Evolutionary conservation across 129 eudicot species (phyloP).

Genomic region (Deinandra increscens): DNA sequence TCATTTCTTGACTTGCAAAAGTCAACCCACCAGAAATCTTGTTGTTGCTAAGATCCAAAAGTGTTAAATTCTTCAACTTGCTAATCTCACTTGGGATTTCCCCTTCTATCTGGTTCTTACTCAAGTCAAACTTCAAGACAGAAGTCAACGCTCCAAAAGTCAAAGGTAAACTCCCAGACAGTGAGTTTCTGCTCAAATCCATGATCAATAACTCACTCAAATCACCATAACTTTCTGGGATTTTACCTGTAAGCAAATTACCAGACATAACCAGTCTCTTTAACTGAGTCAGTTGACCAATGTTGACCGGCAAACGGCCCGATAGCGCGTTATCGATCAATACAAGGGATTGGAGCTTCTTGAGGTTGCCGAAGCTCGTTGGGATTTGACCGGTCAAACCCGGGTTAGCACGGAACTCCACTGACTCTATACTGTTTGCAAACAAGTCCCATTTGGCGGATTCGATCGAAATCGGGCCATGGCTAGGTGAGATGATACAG

Average conservation of each 20-base stretch:
- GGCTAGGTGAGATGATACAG: slow-evolving; percentile 50
- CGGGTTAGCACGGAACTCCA: slow-evolving; percentile 68
- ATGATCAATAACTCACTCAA: slow-evolving; percentile 58
- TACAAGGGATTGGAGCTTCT: slow-evolving; percentile 68
- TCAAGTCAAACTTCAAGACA: slow-evolving; percentile 74
- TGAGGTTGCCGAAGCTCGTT: slow-evolving; percentile 51
- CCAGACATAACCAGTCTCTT: slow-evolving; percentile 61
- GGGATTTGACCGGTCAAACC: slow-evolving; percentile 65
- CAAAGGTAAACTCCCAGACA: slow-evolving; percentile 57
- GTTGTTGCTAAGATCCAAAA: slow-evolving; percentile 73
- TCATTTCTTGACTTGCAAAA: slow-evolving; percentile 53
- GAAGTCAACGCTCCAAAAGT: slow-evolving; percentile 65
- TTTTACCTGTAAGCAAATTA: slow-evolving; percentile 46
- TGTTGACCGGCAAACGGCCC: slow-evolving; percentile 46
- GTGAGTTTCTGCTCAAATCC: slow-evolving; percentile 66
- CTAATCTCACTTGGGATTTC: slow-evolving; percentile 51
- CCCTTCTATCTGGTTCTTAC: slow-evolving; percentile 57
- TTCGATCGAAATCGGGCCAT: slow-evolving; percentile 41
- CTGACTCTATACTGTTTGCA: slow-evolving; percentile 46
- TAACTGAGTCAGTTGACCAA: slow-evolving; percentile 48
- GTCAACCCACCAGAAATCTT: slow-evolving; percentile 61
- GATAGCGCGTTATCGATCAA: slow-evolving; percentile 55
- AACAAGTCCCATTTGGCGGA: slow-evolving; percentile 52
- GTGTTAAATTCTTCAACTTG: slow-evolving; percentile 58
- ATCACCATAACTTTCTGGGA: slow-evolving; percentile 57